Percentiles rank a stretch among this genome's conserved stretches.
These are phyloP conservation scores for Jatropha podagrica DNA, from an alignment of 441 rosid genomes.

Conservation along the genomic window DNA sequence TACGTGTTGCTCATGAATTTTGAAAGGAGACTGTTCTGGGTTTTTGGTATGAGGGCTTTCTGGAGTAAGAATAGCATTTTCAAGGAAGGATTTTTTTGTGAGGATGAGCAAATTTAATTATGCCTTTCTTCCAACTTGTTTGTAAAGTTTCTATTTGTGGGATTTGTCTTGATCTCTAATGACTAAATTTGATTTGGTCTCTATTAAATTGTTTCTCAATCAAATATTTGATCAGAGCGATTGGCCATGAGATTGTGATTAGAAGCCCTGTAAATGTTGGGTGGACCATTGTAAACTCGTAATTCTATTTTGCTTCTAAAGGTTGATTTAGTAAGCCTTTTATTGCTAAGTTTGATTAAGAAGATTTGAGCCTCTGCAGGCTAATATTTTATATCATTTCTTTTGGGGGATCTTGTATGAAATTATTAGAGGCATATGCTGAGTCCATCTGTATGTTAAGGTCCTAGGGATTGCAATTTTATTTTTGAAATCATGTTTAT, in stretches of 20 bases:
- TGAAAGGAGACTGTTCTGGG: background rate
- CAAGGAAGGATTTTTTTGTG: background rate
- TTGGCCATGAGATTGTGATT: background rate
- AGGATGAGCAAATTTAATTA: background rate
- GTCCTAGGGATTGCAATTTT: background rate
- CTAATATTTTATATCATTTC: background rate
- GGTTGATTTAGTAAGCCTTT: background rate
- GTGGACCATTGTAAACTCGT: background rate
- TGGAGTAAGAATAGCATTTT: background rate
- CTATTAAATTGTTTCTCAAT: background rate
- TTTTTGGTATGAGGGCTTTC: background rate
- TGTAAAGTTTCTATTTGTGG: background rate
- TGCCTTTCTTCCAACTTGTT: background rate
- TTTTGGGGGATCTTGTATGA: background rate
- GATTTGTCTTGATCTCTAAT: background rate
- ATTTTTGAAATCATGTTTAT: background rate
- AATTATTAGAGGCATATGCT: background rate
- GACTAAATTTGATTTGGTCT: background rate
- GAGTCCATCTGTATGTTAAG: background rate
- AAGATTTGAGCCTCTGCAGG: background rate
- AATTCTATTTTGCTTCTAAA: constrained; percentile 1
- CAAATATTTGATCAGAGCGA: background rate
- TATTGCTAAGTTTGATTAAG: background rate
- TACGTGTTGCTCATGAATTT: background rate
- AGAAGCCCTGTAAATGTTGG: background rate